A percentile compares a stretch with the other conserved stretches of the same genome.
These are phyloP conservation scores for Taxillus chinensis DNA, from an alignment of 164 flowering plant species.

Conservation along the genomic window DNA sequence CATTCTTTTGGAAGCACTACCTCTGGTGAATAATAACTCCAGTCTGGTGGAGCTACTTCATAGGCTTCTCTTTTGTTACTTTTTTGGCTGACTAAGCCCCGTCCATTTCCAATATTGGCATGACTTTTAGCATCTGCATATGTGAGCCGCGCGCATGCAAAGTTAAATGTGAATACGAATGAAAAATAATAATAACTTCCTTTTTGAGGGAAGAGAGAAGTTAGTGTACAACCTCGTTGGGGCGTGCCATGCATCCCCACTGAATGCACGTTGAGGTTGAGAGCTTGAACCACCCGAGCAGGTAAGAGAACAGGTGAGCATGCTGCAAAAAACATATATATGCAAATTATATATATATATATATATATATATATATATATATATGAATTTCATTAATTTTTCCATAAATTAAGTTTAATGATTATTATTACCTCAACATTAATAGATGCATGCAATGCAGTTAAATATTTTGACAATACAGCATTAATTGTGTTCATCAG, in stretches of 20 bases:
- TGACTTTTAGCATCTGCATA: conserved; percentile 18
- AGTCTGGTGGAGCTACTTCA: conserved; percentile 9
- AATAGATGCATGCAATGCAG: too few species aligned
- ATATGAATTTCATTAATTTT: not conserved
- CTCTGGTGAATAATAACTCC: conserved; percentile 31
- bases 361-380: not conserved
- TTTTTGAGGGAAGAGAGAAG: not conserved
- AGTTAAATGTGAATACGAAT: not conserved
- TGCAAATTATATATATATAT: not conserved
- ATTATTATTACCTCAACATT: not conserved
- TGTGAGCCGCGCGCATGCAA: not conserved
- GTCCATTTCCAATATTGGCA: conserved; percentile 4
- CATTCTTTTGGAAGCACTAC: conserved; percentile 81
- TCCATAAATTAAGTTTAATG: too few species aligned
- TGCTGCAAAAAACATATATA: conserved; percentile 28
- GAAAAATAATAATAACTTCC: not conserved
- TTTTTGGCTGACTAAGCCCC: conserved; percentile 9
- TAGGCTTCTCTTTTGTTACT: conserved; percentile 10
- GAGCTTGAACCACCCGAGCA: conserved; percentile 64
- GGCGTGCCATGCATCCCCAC: conserved; percentile 37
- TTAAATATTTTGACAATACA: too few species aligned
- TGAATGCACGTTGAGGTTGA: conserved; percentile 71
- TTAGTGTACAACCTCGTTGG: conserved; percentile 25
- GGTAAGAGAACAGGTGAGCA: conserved; percentile 72
- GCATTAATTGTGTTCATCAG: too few species aligned